phyloP scores from a whole-genome alignment of 441 rosid species.

The Arabidopsis lyrata region DNA sequence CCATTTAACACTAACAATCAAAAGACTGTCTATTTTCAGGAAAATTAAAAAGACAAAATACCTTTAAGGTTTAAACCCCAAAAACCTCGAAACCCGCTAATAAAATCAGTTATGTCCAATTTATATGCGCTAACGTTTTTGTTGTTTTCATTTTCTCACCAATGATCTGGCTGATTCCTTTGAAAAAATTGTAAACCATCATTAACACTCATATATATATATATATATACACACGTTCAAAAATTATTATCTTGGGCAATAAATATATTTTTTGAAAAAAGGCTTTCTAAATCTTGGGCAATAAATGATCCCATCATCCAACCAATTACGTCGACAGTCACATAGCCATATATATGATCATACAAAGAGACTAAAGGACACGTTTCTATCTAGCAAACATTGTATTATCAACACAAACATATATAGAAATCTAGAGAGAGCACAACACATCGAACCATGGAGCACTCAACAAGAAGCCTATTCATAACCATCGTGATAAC shows the following conservation, averaged over 20 bases:
- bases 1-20: background rate
- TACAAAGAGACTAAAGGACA: slow-evolving; percentile 9
- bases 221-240: background rate
- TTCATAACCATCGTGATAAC: slow-evolving; percentile 29
- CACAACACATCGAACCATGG: slow-evolving; percentile 32
- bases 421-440: background rate
- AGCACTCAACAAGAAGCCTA: slow-evolving; percentile 25
- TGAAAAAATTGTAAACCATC: background rate
- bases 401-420: background rate
- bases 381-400: slow-evolving; percentile 17
- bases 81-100: background rate
- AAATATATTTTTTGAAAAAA: too few relatives aligned
- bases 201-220: background rate
- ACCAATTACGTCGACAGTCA: slow-evolving; percentile 27
- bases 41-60: too few relatives aligned
- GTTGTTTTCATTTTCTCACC: background rate
- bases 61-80: too few relatives aligned
- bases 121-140: background rate
- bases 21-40: too few relatives aligned
- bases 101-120: background rate
- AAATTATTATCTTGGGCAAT: slow-evolving; percentile 21
- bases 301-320: slow-evolving; percentile 42
- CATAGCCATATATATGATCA: slow-evolving; percentile 10
- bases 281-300: slow-evolving; percentile 28
- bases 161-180: background rate